These are phyloP conservation scores for Trichoderma erinaceum DNA, from an alignment of 495 filamentous ascomycete genomes.

Conservation along the genomic window DNA sequence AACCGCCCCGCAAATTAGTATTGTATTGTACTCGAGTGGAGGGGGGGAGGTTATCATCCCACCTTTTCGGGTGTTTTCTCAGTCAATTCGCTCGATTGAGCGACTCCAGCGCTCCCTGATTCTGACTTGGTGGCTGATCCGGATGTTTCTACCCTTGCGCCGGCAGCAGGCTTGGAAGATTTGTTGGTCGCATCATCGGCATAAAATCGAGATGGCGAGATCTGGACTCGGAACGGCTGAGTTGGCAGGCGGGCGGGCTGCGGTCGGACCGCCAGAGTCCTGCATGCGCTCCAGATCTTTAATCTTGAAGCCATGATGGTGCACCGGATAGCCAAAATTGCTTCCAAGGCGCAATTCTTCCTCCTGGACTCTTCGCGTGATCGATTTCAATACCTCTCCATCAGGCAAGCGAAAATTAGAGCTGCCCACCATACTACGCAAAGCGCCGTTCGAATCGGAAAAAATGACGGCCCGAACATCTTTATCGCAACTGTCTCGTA, in stretches of 20 bases:
- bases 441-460: background rate
- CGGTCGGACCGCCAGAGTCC: conserved; percentile 39
- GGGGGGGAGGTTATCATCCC: background rate
- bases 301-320: conserved; percentile 46
- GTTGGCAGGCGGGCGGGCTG: conserved; percentile 26
- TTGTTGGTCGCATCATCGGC: conserved; percentile 21
- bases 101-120: background rate
- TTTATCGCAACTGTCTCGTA: background rate
- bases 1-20: background rate
- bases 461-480: background rate
- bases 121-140: background rate
- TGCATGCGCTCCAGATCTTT: conserved; percentile 38
- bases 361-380: conserved; percentile 3
- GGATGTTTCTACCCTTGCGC: background rate
- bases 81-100: background rate
- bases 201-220: conserved; percentile 12
- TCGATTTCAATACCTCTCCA: background rate
- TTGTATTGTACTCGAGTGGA: background rate
- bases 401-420: background rate
- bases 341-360: conserved; percentile 3
- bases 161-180: conserved; percentile 12
- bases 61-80: background rate
- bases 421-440: background rate
- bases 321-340: conserved; percentile 1
- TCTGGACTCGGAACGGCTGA: background rate